These are phyloP conservation scores for Mortierella sp. DNA, from an alignment of 371 early-diverging fungal species.

Conservation along the genomic window DNA sequence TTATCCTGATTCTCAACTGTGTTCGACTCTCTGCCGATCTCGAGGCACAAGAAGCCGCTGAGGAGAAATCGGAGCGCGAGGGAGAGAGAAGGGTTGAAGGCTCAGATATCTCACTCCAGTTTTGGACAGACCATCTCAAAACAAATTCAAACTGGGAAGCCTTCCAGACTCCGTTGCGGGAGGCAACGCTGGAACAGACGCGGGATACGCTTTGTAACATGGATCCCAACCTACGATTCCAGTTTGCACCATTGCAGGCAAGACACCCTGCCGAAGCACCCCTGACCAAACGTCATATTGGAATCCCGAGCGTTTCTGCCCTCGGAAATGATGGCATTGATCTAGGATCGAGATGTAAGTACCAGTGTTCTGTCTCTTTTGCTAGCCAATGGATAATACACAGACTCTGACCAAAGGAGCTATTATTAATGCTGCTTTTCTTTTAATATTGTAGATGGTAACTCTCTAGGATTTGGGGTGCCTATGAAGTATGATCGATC, in stretches of 20 bases:
- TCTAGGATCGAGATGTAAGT: constrained; percentile 48
- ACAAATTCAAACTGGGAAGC: constrained; percentile 20
- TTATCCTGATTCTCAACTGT: constrained; percentile 48
- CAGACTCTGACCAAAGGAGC: no score
- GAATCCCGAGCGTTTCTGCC: constrained; percentile 44
- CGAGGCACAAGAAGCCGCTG: constrained; percentile 7
- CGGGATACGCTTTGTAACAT: constrained; percentile 40
- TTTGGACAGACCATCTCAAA: constrained; percentile 23
- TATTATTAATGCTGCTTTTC: not conserved
- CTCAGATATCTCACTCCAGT: constrained; percentile 16
- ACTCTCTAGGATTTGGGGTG: constrained; percentile 52
- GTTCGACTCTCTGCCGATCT: constrained; percentile 43
- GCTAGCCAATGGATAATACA: no score
- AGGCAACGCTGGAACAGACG: constrained; percentile 44
- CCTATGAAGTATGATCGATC: constrained; percentile 45
- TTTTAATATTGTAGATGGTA: constrained; percentile 23
- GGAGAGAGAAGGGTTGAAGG: not conserved
- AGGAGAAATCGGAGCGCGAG: not conserved
- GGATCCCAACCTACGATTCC: constrained; percentile 49
- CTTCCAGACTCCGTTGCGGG: constrained; percentile 31
- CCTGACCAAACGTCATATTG: constrained; percentile 42
- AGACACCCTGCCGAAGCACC: constrained; percentile 43
- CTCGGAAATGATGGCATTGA: constrained; percentile 49
- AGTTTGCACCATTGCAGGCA: constrained; percentile 52
- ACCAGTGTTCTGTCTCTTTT: not conserved